Evolutionary conservation across 2,329 filamentous ascomycete species (phyloP).

Genomic region (Xylariaceae sp.): DNA sequence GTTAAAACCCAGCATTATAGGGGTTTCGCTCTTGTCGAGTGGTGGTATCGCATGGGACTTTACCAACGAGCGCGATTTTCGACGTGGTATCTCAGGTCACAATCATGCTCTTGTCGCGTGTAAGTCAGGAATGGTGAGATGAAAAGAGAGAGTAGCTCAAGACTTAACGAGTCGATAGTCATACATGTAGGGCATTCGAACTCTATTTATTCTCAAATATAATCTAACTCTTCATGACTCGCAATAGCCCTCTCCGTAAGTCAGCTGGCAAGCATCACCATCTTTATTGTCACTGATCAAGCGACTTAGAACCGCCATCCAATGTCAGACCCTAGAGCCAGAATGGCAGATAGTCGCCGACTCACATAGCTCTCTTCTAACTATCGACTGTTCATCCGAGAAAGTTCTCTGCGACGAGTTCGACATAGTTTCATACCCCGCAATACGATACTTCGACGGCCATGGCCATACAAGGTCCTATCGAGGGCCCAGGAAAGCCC

Average conservation of each 20-base stretch:
- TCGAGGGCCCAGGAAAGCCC: slow-evolving; percentile 39
- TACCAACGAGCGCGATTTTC: slow-evolving; percentile 23
- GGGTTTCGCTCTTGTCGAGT: slow-evolving; percentile 9
- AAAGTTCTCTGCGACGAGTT: slow-evolving; percentile 38
- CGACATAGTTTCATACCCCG: slow-evolving; percentile 42
- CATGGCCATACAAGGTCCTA: slow-evolving; percentile 36
- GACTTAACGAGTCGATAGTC: slow-evolving; percentile 11
- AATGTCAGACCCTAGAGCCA: slow-evolving; percentile 29
- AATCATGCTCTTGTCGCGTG: slow-evolving; percentile 28
- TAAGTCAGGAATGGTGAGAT: slow-evolving; percentile 17
- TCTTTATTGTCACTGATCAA: too few relatives aligned
- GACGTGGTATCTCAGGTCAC: slow-evolving; percentile 23
- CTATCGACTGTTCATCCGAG: slow-evolving; percentile 38
- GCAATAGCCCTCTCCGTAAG: slow-evolving; percentile 27
- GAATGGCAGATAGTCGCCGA: slow-evolving; percentile 30
- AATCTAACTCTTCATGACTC: neutral
- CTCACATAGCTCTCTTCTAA: slow-evolving; percentile 24
- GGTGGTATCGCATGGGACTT: slow-evolving; percentile 23
- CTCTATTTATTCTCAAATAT: neutral
- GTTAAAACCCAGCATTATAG: slow-evolving; percentile 10
- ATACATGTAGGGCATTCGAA: slow-evolving; percentile 17
- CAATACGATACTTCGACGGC: slow-evolving; percentile 40
- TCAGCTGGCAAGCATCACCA: neutral
- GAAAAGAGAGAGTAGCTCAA: neutral
- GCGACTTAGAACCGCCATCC: slow-evolving; percentile 23